Evolutionary conservation across 257 asterid genomes (phyloP), one percentile per base, ranked within the genome.

Genomic region (Mitragyna speciosa): DNA sequence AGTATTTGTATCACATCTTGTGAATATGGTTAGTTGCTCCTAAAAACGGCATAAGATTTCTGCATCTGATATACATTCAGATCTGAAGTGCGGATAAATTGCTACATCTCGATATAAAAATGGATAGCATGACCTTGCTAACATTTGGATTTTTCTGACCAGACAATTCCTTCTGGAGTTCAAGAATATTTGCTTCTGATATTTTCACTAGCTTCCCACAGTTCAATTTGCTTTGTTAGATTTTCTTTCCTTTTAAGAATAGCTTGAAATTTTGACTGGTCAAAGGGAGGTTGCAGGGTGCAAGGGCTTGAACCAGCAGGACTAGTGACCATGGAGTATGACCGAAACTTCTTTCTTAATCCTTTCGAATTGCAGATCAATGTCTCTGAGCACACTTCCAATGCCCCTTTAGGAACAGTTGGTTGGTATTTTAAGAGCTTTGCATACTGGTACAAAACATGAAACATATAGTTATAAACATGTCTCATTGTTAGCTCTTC

Each of bases 401-500:
- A 84, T 1, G 97, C 94, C 36, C 89, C 93, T 76, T 79, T 69
- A 3, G 97, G 99, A 58, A 92, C 84, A 11, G 72, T 86, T 39
- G 99, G 98, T 78, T 85, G 83, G 68, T 89, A 95, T 39, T 80
- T 91, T 85, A 93, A 78, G 64, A 93, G 98, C 83, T 93, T 93
- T 31, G 94, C 87, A 20, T 93, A 95, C 77, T 93, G 96, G 52
- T 82, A 80, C 12, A 95, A 76, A 78, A 95, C 85, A 83, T 95
- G 98, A 84, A 89, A 88, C 78, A 87, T 85, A 83, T 93, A 95
- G 81, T 92, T 97, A 16, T 95, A 95, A n/a, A 95, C 84, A 75
- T 89, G 69, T 75, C 90, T 81, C 97, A 92, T 89, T 26, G 11
- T 81, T 12, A 95, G 88, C 59, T 85, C 84, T 73, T 95, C 96